A percentile compares a stretch with the other conserved stretches of the same genome.
phyloP scores from a whole-genome alignment of 2,329 filamentous ascomycete genomes.

The Septoria linicola region DNA sequence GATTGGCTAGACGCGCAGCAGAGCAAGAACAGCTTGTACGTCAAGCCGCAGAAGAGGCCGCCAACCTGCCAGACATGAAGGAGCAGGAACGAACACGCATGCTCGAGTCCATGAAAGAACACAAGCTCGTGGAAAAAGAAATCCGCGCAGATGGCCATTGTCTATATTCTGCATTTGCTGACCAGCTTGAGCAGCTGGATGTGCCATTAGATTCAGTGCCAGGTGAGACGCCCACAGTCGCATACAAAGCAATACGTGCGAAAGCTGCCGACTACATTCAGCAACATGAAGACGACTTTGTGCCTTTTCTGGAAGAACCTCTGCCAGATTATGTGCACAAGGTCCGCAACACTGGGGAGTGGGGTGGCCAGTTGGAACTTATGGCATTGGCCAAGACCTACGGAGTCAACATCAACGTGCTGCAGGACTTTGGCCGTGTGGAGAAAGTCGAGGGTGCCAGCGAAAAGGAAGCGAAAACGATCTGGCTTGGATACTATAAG shows the following conservation, averaged over 20 bases:
- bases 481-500: constrained; percentile 94
- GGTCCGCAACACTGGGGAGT: constrained; percentile 85
- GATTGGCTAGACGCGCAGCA: constrained; percentile 82
- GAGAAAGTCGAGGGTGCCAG: constrained; percentile 64
- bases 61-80: constrained; percentile 69
- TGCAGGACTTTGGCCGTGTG: constrained; percentile 76
- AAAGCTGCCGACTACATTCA: constrained; percentile 77
- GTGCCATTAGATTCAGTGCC: constrained; percentile 43
- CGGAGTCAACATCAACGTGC: constrained; percentile 74
- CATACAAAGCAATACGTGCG: constrained; percentile 66
- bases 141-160: constrained; percentile 93
- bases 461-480: constrained; percentile 46
- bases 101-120: constrained; percentile 61
- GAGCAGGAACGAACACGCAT: constrained; percentile 69
- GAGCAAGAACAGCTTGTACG: constrained; percentile 70
- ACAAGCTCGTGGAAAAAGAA: constrained; percentile 69
- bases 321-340: constrained; percentile 70
- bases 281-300: constrained; percentile 74
- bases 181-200: constrained; percentile 62
- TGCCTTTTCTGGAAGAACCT: constrained; percentile 80
- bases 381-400: constrained; percentile 80
- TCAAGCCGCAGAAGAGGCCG: constrained; percentile 72
- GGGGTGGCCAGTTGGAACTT: constrained; percentile 92
- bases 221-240: constrained; percentile 21
- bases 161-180: constrained; percentile 85